Percentiles rank a stretch among this genome's conserved stretches.
Evolutionary conservation across 2,329 filamentous ascomycete genomes (phyloP).

Genomic region (Sarocladiaceae sp.): DNA sequence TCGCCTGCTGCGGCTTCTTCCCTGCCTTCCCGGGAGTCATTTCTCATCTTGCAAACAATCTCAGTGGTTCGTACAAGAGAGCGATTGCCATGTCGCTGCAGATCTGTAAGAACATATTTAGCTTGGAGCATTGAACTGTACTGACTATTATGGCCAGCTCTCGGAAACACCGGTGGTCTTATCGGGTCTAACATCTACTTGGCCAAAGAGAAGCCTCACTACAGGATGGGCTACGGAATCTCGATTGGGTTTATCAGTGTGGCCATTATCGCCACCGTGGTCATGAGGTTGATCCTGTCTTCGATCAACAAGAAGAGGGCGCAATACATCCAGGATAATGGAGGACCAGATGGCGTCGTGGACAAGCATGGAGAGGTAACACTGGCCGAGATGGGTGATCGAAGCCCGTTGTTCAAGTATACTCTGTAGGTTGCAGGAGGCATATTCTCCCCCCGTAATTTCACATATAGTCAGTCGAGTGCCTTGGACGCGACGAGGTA

Average conservation of each 20-base stretch:
- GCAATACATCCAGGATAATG: slow-evolving; percentile 14
- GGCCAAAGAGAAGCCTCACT: slow-evolving; percentile 9
- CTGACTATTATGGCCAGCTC: neutral
- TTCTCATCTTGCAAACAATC: slow-evolving; percentile 11
- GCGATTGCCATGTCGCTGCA: slow-evolving; percentile 11
- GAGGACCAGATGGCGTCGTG: slow-evolving; percentile 8
- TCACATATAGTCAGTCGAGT: too few relatives aligned
- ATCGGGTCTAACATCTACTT: slow-evolving; percentile 12
- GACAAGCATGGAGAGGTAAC: slow-evolving; percentile 16
- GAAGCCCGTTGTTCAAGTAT: slow-evolving; percentile 20
- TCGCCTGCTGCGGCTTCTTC: slow-evolving; percentile 12
- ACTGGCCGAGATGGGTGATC: slow-evolving; percentile 17
- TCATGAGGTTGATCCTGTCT: slow-evolving; percentile 13
- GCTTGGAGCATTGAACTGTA: neutral
- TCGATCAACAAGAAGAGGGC: slow-evolving; percentile 16
- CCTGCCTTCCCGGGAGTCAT: slow-evolving; percentile 12
- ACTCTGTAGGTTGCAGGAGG: slow-evolving; percentile 15
- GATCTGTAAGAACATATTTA: slow-evolving; percentile 7
- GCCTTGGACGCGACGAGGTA: too few relatives aligned
- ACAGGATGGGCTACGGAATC: slow-evolving; percentile 10
- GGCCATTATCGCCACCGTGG: slow-evolving; percentile 3
- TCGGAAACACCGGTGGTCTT: slow-evolving; percentile 11
- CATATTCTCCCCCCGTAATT: too few relatives aligned
- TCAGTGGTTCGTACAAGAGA: slow-evolving; percentile 10
- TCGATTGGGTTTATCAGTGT: slow-evolving; percentile 8